Evolutionary conservation across 139 green algal species (phyloP), one percentile per base, ranked within the genome.

Genomic region (Auxenochlorella pyrenoidosa): DNA sequence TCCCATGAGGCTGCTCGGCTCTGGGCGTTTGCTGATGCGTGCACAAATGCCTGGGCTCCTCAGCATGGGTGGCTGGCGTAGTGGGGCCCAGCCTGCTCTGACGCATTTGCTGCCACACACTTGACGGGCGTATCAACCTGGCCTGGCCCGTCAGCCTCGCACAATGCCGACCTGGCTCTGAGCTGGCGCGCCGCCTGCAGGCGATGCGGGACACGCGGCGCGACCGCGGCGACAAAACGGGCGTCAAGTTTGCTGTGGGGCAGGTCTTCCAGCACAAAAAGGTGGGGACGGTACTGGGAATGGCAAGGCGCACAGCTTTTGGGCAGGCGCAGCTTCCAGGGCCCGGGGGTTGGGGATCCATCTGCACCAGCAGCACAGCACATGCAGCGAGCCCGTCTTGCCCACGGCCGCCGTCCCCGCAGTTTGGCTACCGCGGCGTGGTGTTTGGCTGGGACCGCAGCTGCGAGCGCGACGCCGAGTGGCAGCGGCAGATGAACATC

Each of bases 371-470:
- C 54, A 28, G 16, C 54, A 24, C 54, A 63, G 54, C 54, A 28
- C 54, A 2, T 24, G 54, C 54, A 63, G 22, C 54, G 22, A 63
- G 15, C 54, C 47, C 8, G 47, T 12, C 47, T 58, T 63, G 54
- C 54, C 54, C 54, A 2, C 54, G 18, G 2, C 12, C 26, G 21
- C 34, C n/a, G 63, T 84, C n/a, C n/a, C n/a, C n/a, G 79, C 79
- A 86, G 75, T 91, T 71, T 76, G 79, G 84, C 6, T 91, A 88
- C 88, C 71, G 80, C 3, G 88, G 51, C 5, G 63, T 89, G 16
- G 81, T 91, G 32, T 88, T 70, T 38, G 88, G 89, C 1, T 92
- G 85, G 85, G 89, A 92, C 78, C 54, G 80, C 19, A 32, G 44
- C 43, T 92, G 89, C 54, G 21, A 84, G 41, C 78, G 89, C 3